Conservation (phyloP, 2,329 filamentous ascomycete species). For the Didymella segeticola region DNA sequence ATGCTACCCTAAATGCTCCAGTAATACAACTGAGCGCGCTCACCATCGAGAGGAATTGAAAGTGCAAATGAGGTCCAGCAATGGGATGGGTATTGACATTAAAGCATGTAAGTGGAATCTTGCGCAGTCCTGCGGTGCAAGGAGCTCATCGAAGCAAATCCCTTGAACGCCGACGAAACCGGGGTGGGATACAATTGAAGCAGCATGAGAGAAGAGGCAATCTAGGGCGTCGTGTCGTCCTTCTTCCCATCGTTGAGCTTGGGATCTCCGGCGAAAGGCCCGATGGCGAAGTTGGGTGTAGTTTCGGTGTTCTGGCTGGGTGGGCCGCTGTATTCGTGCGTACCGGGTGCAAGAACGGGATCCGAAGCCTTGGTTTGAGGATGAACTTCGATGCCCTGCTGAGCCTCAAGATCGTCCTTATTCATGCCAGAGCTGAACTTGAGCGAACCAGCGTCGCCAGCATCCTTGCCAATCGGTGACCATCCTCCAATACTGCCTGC, state of each 20-base stretch:
- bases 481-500: conserved; percentile 78
- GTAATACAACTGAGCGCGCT: not conserved
- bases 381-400: conserved; percentile 56
- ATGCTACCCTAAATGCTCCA: not conserved
- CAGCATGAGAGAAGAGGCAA: not conserved
- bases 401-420: conserved; percentile 51
- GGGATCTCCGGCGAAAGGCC: conserved; percentile 52
- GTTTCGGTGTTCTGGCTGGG: conserved; percentile 54
- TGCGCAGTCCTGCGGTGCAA: not conserved
- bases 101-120: conserved; percentile 3
- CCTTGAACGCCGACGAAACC: conserved; percentile 5
- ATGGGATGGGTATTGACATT: conserved; percentile 14
- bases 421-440: conserved; percentile 45
- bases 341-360: conserved; percentile 53
- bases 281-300: conserved; percentile 52
- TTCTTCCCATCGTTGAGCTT: conserved; percentile 32
- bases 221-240: conserved; percentile 11
- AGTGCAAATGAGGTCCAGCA: conserved; percentile 1
- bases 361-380: conserved; percentile 58
- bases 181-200: not conserved
- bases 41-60: not conserved
- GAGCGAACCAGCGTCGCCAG: conserved; percentile 51
- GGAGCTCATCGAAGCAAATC: not conserved
- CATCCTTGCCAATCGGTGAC: conserved; percentile 69
- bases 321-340: conserved; percentile 48